Conservation (phyloP, 257 asterid species). For the Solanum gracilifrons region DNA sequence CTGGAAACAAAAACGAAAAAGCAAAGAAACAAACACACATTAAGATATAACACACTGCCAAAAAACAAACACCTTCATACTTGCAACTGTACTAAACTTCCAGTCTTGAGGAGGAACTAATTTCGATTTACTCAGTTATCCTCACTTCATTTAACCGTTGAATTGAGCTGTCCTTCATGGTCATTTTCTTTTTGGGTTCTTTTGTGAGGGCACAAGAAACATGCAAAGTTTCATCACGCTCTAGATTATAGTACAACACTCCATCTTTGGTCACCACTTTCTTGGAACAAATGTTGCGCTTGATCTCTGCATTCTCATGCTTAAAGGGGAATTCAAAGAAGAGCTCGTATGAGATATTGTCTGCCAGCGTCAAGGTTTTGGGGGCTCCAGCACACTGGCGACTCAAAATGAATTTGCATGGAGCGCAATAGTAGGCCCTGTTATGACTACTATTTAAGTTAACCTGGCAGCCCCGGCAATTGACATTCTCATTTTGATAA, state of each 20-base stretch:
- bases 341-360: not conserved
- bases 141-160: not conserved
- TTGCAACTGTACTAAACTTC: not conserved
- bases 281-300: not conserved
- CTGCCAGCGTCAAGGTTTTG: not conserved
- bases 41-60: not conserved
- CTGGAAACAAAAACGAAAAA: not conserved
- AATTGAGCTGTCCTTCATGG: not conserved
- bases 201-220: not conserved
- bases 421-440: not conserved
- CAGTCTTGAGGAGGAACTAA: constrained; percentile 19
- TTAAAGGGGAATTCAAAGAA: not conserved
- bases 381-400: not conserved
- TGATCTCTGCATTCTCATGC: not conserved
- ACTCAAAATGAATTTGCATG: not conserved
- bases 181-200: not conserved
- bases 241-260: not conserved
- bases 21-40: not conserved
- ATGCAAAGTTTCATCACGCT: not conserved
- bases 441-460: accelerated
- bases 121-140: not conserved
- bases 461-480: not conserved
- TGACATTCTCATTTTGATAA: not conserved
- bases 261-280: not conserved
- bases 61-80: not conserved